phyloP scores from a whole-genome alignment of 164 flowering plant genomes.

The Macadamia integrifolia region DNA sequence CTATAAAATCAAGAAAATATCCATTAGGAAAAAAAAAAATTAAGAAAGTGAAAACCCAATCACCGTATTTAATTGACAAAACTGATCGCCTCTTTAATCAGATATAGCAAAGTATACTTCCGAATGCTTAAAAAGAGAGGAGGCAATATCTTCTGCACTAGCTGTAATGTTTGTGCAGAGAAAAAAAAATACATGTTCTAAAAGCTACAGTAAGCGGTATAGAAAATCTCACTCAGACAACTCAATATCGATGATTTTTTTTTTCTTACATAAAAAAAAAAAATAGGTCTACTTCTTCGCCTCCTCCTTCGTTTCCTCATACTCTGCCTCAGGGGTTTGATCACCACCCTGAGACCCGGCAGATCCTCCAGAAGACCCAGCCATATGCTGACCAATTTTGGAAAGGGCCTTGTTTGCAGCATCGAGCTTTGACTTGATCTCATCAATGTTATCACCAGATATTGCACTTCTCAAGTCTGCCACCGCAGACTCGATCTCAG shows the following conservation, averaged over 20 bases:
- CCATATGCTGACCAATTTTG: slow-evolving; percentile 49
- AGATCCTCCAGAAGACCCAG: slow-evolving; percentile 18
- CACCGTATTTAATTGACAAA: too few relatives aligned
- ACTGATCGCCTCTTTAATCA: not conserved
- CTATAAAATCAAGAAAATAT: too few relatives aligned
- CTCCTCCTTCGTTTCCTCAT: slow-evolving; percentile 52
- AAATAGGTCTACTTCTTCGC: too few relatives aligned
- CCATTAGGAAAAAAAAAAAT: not conserved
- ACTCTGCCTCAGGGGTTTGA: slow-evolving; percentile 59
- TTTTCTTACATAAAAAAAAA: too few relatives aligned
- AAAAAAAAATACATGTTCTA: too few relatives aligned
- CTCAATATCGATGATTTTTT: too few relatives aligned
- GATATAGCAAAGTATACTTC: not conserved
- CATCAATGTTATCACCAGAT: slow-evolving; percentile 33
- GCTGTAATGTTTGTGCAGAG: not conserved
- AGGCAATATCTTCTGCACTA: not conserved
- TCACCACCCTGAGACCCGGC: slow-evolving; percentile 39
- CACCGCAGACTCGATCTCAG: slow-evolving; percentile 40
- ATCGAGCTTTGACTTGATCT: slow-evolving; percentile 48
- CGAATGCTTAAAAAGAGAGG: too few relatives aligned
- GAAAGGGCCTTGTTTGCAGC: slow-evolving; percentile 48
- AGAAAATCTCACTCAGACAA: too few relatives aligned
- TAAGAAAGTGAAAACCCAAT: not conserved
- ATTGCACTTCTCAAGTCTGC: slow-evolving; percentile 34
- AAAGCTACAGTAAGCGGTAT: too few relatives aligned